Conservation (phyloP, 2,329 filamentous ascomycete species). For the Pseudomassariella vexata region DNA sequence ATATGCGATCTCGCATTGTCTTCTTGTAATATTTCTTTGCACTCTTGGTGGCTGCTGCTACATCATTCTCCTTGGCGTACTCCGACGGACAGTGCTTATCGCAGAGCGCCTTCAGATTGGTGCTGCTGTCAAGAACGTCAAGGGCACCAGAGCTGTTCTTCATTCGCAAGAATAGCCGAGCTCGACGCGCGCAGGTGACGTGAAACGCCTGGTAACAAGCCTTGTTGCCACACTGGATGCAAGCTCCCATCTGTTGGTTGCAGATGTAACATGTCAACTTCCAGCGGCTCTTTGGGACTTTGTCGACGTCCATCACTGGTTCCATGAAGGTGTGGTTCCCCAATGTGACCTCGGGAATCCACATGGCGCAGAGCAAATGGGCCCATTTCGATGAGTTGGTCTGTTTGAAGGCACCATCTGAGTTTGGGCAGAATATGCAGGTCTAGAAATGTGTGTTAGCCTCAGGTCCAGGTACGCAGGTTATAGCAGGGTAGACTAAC, state of each 20-base stretch:
- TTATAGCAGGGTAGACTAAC: slow-evolving; percentile 40
- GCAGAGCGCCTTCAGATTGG: slow-evolving; percentile 88
- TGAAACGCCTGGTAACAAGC: slow-evolving; percentile 96
- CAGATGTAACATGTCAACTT: slow-evolving; percentile 94
- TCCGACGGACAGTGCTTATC: slow-evolving; percentile 90
- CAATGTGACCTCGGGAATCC: slow-evolving; percentile 95
- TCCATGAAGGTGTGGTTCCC: slow-evolving; percentile 98
- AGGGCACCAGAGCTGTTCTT: slow-evolving; percentile 80
- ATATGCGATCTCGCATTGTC: slow-evolving; percentile 82
- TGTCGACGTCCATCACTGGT: slow-evolving; percentile 95
- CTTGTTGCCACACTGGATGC: slow-evolving; percentile 97
- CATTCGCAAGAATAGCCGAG: slow-evolving; percentile 89
- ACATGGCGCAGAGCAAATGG: slow-evolving; percentile 92
- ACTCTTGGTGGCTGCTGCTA: slow-evolving; percentile 71
- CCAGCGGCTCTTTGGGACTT: slow-evolving; percentile 92
- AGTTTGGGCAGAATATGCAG: slow-evolving; percentile 98
- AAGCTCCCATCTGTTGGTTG: slow-evolving; percentile 94
- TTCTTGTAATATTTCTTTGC: slow-evolving; percentile 86
- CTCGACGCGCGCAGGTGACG: slow-evolving; percentile 87
- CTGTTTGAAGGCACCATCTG: slow-evolving; percentile 96
- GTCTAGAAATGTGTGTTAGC: slow-evolving; percentile 59
- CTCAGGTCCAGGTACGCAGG: no score
- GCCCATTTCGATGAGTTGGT: slow-evolving; percentile 96
- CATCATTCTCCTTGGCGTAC: slow-evolving; percentile 80
- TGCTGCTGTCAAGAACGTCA: slow-evolving; percentile 71